Percentiles rank a stretch among this genome's conserved stretches.
Evolutionary conservation across 2,329 filamentous ascomycete species (phyloP).

Genomic region (Macrophomina pseudophaseolina): DNA sequence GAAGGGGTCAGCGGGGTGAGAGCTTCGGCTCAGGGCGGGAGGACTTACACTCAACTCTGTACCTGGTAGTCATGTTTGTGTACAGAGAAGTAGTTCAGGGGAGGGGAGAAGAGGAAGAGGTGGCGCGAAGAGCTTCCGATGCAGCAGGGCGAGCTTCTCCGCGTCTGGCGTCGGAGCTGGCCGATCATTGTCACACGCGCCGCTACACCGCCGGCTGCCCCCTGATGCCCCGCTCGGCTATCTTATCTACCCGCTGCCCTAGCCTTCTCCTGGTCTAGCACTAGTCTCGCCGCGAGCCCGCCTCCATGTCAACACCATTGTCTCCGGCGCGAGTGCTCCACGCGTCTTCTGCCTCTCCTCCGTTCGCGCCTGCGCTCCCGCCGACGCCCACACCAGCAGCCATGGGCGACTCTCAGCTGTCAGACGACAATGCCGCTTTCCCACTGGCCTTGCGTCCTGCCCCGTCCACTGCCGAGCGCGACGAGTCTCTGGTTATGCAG

Average conservation of each 20-base stretch:
- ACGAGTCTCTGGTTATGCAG: constrained; percentile 69
- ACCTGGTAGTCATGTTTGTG: constrained; percentile 47
- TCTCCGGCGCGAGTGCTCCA: not conserved
- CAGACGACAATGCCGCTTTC: constrained; percentile 35
- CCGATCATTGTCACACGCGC: constrained; percentile 19
- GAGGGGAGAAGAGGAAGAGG: constrained; percentile 5
- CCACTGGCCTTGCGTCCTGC: constrained; percentile 65
- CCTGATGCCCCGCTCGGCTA: not conserved
- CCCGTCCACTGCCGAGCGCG: constrained; percentile 57
- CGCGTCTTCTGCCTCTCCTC: not conserved
- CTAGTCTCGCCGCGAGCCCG: constrained; percentile 1
- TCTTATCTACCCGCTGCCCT: constrained; percentile 16
- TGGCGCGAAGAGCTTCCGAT: constrained; percentile 12
- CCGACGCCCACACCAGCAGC: not conserved
- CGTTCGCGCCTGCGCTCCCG: not conserved
- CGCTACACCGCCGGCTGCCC: not conserved
- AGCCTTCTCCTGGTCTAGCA: not conserved
- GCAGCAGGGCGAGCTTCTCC: constrained; percentile 12
- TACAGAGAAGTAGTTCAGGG: constrained; percentile 28
- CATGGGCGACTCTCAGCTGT: constrained; percentile 32
- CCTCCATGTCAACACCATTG: constrained; percentile 8
- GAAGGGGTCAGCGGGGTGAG: constrained; percentile 14
- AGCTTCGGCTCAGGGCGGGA: not conserved
- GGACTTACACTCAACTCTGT: constrained; percentile 48
- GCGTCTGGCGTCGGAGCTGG: constrained; percentile 21